Conservation (phyloP, 2,329 filamentous ascomycete genomes). For the Cladosporium austrohemisphaericum region DNA sequence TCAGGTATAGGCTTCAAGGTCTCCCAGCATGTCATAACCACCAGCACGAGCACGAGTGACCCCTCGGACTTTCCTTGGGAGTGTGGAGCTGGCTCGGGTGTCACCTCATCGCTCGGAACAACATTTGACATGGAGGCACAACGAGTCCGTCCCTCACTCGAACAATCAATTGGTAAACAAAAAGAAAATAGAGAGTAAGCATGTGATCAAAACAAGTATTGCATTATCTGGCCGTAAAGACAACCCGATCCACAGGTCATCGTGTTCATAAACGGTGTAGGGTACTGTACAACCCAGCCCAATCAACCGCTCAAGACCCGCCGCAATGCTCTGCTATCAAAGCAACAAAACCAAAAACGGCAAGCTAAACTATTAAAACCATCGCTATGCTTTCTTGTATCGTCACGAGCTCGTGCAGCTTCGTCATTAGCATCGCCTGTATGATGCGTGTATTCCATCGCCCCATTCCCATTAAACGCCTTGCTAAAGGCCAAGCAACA, state of each 20-base stretch:
- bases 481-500: neutral
- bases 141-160: no score
- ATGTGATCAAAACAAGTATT: no score
- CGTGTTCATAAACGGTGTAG: neutral
- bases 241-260: slow-evolving; percentile 1
- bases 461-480: neutral
- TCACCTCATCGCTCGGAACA: no score
- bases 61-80: no score
- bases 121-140: no score
- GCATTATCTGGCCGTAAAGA: neutral
- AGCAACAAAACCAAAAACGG: neutral
- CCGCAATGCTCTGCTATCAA: neutral
- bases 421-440: neutral
- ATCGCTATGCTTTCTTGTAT: slow-evolving; percentile 6
- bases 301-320: neutral
- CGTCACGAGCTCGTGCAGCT: neutral
- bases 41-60: no score
- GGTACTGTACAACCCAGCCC: slow-evolving; percentile 10
- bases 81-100: no score
- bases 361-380: neutral
- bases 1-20: no score
- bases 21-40: no score
- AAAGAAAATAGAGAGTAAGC: no score
- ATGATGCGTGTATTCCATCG: neutral
- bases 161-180: no score